phyloP scores from a whole-genome alignment of 768 basidiomycete species.

The Suillus subalutaceus region DNA sequence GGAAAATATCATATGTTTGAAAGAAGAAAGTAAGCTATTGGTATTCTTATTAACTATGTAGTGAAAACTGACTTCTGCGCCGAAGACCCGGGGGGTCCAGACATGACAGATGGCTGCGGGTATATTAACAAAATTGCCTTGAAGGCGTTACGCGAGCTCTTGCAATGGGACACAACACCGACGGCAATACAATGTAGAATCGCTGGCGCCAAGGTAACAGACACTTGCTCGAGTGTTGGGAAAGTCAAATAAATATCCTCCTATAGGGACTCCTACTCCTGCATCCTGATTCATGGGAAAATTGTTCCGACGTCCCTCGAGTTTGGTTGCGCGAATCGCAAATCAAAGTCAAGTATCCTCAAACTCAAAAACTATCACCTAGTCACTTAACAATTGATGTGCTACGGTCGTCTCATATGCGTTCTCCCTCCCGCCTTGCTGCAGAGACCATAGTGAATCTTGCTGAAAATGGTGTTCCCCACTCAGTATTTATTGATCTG shows the following conservation, averaged over 20 bases:
- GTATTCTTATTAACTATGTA: not conserved
- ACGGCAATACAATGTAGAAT: slow-evolving; percentile 56
- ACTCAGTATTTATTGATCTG: slow-evolving; percentile 41
- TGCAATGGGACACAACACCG: slow-evolving; percentile 42
- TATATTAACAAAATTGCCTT: slow-evolving; percentile 44
- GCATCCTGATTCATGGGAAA: slow-evolving; percentile 29
- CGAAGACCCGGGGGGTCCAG: slow-evolving; percentile 28
- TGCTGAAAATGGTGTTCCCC: slow-evolving; percentile 62
- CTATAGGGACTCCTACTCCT: slow-evolving; percentile 29
- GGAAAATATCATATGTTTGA: slow-evolving; percentile 39
- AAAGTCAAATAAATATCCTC: not conserved
- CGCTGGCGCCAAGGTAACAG: slow-evolving; percentile 45
- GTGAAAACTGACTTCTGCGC: not conserved
- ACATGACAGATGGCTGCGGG: slow-evolving; percentile 64
- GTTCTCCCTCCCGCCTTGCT: slow-evolving; percentile 49
- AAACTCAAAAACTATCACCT: slow-evolving; percentile 34
- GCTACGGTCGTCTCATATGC: slow-evolving; percentile 53
- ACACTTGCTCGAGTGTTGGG: not conserved
- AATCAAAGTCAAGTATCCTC: slow-evolving; percentile 48
- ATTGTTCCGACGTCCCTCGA: slow-evolving; percentile 22
- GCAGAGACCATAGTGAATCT: slow-evolving; percentile 65
- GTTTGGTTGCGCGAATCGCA: slow-evolving; percentile 45
- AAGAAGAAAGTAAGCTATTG: slow-evolving; percentile 51
- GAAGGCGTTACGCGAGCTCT: slow-evolving; percentile 34
- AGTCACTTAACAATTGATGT: slow-evolving; percentile 54